Conservation (phyloP, 2,329 filamentous ascomycete genomes). For the Erysiphe neolycopersici region DNA sequence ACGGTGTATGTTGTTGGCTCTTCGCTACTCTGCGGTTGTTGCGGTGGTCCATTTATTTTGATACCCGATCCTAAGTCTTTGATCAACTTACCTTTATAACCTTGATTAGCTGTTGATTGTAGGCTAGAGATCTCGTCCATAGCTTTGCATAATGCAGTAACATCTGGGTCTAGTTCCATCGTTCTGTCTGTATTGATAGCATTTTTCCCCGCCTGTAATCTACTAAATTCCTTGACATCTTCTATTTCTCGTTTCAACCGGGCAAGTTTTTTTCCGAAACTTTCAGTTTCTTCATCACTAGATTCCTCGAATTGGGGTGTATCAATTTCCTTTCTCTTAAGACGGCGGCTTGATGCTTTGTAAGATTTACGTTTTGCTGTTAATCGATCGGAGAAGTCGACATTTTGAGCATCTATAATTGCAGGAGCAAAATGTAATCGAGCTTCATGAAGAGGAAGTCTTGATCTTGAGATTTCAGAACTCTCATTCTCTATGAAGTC, state of each 20-base stretch:
- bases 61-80: constrained; percentile 11
- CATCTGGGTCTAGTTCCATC: constrained; percentile 23
- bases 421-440: constrained; percentile 53
- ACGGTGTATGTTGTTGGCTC: constrained; percentile 30
- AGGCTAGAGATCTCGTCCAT: constrained; percentile 34
- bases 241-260: constrained; percentile 61
- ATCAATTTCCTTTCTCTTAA: constrained; percentile 33
- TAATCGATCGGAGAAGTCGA: constrained; percentile 77
- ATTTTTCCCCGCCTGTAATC: constrained; percentile 21
- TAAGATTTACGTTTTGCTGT: constrained; percentile 64
- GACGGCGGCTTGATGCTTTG: constrained; percentile 41
- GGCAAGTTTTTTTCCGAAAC: constrained; percentile 51
- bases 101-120: constrained; percentile 3
- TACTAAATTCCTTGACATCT: constrained; percentile 36
- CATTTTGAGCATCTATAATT: constrained; percentile 47
- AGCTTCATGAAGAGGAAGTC: constrained; percentile 52
- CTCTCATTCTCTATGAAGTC: constrained; percentile 34
- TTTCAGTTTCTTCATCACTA: constrained; percentile 55
- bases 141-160: constrained; percentile 43
- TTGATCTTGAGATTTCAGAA: constrained; percentile 46
- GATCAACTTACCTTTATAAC: constrained; percentile 8
- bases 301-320: constrained; percentile 44
- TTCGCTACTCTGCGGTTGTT: constrained; percentile 6
- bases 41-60: constrained; percentile 8
- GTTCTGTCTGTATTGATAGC: constrained; percentile 16